These are phyloP conservation scores for Lindgomyces ingoldianus DNA, from an alignment of 495 filamentous ascomycete genomes.

Conservation along the genomic window DNA sequence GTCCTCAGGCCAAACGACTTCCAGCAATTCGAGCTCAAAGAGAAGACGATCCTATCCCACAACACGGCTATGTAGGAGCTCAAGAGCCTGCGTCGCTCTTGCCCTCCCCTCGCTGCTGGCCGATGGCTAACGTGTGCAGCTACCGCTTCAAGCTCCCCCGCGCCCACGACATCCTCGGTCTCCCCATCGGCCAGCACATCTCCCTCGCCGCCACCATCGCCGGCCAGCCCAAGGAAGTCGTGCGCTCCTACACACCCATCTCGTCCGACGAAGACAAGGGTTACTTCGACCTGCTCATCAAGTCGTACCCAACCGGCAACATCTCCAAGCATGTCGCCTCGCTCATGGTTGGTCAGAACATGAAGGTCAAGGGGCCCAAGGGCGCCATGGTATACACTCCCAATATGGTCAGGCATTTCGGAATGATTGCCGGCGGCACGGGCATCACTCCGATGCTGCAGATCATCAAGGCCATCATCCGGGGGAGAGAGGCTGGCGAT, in stretches of 20 bases:
- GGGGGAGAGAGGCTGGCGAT: conserved; percentile 75
- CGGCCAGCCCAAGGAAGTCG: conserved; percentile 78
- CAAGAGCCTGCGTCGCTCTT: too few species aligned
- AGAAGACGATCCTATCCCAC: conserved; percentile 91
- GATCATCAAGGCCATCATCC: conserved; percentile 84
- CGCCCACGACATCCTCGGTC: conserved; percentile 78
- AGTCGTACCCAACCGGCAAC: conserved; percentile 95
- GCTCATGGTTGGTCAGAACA: conserved; percentile 78
- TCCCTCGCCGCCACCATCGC: conserved; percentile 82
- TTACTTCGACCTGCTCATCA: conserved; percentile 95
- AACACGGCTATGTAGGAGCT: conserved; percentile 85
- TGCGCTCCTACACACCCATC: conserved; percentile 96
- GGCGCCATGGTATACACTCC: conserved; percentile 95
- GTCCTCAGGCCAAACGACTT: conserved; percentile 83
- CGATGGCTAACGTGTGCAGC: conserved; percentile 45
- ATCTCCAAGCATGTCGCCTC: conserved; percentile 88
- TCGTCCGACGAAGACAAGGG: conserved; percentile 88
- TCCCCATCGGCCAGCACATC: conserved; percentile 98
- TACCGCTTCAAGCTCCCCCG: conserved; percentile 87
- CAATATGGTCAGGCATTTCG: conserved; percentile 90
- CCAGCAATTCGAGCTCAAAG: conserved; percentile 84
- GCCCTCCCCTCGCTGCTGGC: neutral
- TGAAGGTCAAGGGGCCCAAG: conserved; percentile 90
- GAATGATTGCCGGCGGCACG: conserved; percentile 97
- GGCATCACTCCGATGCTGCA: conserved; percentile 99